Base-by-base conservation (phyloP, 2,329 filamentous ascomycete genomes). In the Chrysoporthe austroafricana region DNA sequence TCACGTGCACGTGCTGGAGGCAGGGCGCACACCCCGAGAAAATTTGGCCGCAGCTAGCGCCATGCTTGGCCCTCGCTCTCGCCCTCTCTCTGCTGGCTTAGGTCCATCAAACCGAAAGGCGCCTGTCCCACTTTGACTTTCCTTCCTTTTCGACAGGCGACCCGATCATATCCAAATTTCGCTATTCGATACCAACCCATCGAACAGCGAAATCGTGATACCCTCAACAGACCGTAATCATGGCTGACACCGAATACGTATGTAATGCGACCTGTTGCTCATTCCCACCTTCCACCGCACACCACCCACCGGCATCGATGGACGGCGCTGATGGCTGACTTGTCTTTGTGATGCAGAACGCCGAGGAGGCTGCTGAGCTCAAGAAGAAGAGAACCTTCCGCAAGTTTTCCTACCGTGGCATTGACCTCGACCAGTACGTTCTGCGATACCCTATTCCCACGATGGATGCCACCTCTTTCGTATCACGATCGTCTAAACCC, bases 381-480 rank as follows among this genome's bases (percentile, higher is more conserved):
- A 99, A 98, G 94, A 97, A 93, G 90, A 97, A 91, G 88, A 97
- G 96, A 95, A 87, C 94, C 78, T 97, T 98, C 92, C 92, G 94
- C 88, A 99, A 98, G 91, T 99, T 98, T 84, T 96, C 94, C 77
- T 99, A 97, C 93, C 93, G 96, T 82, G 96, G 96, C 81, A 93
- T 99, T 84, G 96, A 99, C 85, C 94, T 99, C 84, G 96, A 99
- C 84, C 93, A 97, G 95, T 97, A 94, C 80, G 94, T 86, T 75
- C 46, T 63, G 48, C 64, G 61, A 36, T 2, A 44, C 34, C 8
- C 39, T 13, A 11, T 32, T 13, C 32, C 39, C 36, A 8, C 54
- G 62, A 62, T 21, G 26, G 9, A 57, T 26, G 34, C 62, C 26
- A 63, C 16, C 43, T 32, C 34, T 3, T 8, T 16, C 8, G 9